Percentiles rank a stretch among this genome's conserved stretches.
phyloP scores from a whole-genome alignment of 2,329 filamentous ascomycete species.

The Aspergillus cejpii region DNA sequence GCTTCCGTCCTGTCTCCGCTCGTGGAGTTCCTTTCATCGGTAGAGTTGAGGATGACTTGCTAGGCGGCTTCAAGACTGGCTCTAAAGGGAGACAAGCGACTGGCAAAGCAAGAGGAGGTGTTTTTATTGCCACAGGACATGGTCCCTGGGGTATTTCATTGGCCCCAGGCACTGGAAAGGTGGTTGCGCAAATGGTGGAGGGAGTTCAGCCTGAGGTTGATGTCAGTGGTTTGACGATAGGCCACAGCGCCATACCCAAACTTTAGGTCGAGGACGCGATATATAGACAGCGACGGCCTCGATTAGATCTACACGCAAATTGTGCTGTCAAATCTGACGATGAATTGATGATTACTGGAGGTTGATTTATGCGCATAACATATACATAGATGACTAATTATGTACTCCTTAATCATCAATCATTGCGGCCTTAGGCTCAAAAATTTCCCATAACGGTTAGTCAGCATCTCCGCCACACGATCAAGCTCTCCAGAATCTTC shows the following conservation, averaged over 20 bases:
- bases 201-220: slow-evolving; percentile 54
- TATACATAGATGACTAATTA: background rate
- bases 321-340: too few relatives aligned
- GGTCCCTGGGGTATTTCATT: slow-evolving; percentile 67
- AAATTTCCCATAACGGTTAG: slow-evolving; percentile 19
- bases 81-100: slow-evolving; percentile 41
- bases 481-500: slow-evolving; percentile 35
- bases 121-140: slow-evolving; percentile 66
- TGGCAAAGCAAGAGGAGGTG: slow-evolving; percentile 44
- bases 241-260: background rate
- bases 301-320: background rate
- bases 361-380: background rate
- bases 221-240: slow-evolving; percentile 47
- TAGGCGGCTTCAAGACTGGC: slow-evolving; percentile 48
- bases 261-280: background rate
- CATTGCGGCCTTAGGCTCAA: slow-evolving; percentile 15
- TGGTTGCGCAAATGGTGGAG: slow-evolving; percentile 64
- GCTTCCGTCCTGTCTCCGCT: slow-evolving; percentile 64
- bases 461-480: slow-evolving; percentile 19
- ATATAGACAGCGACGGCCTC: background rate
- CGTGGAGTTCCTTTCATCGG: slow-evolving; percentile 59
- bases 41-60: slow-evolving; percentile 49
- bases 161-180: slow-evolving; percentile 61
- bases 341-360: background rate
- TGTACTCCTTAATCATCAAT: background rate